Evolutionary conservation across 352 stramenopile genomes (phyloP).

Genomic region (Globisporangium spiculum): DNA sequence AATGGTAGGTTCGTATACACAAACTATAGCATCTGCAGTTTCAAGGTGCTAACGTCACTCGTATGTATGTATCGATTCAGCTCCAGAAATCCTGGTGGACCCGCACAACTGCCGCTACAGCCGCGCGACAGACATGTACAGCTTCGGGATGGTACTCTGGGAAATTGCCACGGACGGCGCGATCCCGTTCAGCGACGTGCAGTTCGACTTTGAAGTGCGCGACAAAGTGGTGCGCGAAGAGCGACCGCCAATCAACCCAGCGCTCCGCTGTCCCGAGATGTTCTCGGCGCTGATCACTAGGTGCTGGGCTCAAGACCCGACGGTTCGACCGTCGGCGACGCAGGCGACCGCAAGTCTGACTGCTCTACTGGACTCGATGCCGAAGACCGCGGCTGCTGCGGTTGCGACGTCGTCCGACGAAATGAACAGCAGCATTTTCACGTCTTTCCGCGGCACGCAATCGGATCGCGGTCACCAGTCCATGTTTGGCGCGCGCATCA

Average conservation of each 20-base stretch:
- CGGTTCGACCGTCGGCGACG: conserved; percentile 43
- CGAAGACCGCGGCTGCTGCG: conserved; percentile 29
- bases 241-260: conserved; percentile 40
- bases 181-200: conserved; percentile 54
- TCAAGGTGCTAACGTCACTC: neutral
- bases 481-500: conserved; percentile 46
- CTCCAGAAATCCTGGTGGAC: conserved; percentile 66
- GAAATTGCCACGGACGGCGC: conserved; percentile 66
- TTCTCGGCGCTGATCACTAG: conserved; percentile 61
- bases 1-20: conserved; percentile 24
- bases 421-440: conserved; percentile 63
- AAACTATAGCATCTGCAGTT: neutral
- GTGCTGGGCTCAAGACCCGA: conserved; percentile 61
- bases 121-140: conserved; percentile 73
- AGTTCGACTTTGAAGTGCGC: conserved; percentile 70
- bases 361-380: conserved; percentile 50
- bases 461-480: conserved; percentile 30
- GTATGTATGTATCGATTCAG: conserved; percentile 21
- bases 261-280: conserved; percentile 35
- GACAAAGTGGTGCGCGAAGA: conserved; percentile 54
- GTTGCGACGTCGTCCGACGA: conserved; percentile 33
- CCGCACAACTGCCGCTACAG: conserved; percentile 67
- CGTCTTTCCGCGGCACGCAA: conserved; percentile 43
- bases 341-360: conserved; percentile 51
- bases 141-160: conserved; percentile 72